Evolutionary conservation across 2,329 filamentous ascomycete genomes (phyloP).

Genomic region (Acrodontium crateriforme): DNA sequence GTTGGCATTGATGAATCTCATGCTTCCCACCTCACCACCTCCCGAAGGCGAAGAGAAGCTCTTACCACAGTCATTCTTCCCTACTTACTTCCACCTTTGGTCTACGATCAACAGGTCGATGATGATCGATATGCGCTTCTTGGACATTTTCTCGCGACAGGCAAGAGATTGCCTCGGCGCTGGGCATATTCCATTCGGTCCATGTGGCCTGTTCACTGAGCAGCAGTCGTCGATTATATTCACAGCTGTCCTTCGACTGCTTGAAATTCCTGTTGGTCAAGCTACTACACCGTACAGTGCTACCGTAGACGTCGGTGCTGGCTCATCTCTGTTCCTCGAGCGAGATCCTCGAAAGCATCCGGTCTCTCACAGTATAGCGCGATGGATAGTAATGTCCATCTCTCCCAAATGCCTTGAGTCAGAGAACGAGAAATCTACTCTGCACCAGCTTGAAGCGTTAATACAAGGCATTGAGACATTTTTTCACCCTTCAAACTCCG

Average conservation of each 20-base stretch:
- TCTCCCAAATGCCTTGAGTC: slow-evolving; percentile 69
- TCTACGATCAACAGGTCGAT: slow-evolving; percentile 83
- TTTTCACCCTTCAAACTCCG: slow-evolving; percentile 95
- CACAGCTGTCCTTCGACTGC: slow-evolving; percentile 72
- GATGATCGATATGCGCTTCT: slow-evolving; percentile 69
- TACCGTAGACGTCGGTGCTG: slow-evolving; percentile 67
- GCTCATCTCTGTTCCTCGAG: slow-evolving; percentile 74
- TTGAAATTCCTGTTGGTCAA: slow-evolving; percentile 94
- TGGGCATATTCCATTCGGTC: slow-evolving; percentile 61
- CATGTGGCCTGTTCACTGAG: slow-evolving; percentile 80
- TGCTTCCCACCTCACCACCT: slow-evolving; percentile 72
- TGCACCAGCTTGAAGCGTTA: slow-evolving; percentile 76
- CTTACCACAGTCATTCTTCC: slow-evolving; percentile 78
- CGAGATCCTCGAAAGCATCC: slow-evolving; percentile 91
- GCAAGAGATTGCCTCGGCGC: slow-evolving; percentile 70
- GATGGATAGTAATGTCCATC: slow-evolving; percentile 85
- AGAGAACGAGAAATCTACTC: slow-evolving; percentile 52
- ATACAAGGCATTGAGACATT: slow-evolving; percentile 96
- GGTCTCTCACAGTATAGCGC: slow-evolving; percentile 76
- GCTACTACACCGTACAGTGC: slow-evolving; percentile 80
- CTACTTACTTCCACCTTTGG: slow-evolving; percentile 95
- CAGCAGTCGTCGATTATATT: slow-evolving; percentile 90
- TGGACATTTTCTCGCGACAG: slow-evolving; percentile 80
- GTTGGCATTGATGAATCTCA: slow-evolving; percentile 69
- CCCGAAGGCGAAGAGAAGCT: slow-evolving; percentile 58